Evolutionary conservation across 768 basidiomycete species (phyloP).

Genomic region (Boletus rufocinnamomeus): DNA sequence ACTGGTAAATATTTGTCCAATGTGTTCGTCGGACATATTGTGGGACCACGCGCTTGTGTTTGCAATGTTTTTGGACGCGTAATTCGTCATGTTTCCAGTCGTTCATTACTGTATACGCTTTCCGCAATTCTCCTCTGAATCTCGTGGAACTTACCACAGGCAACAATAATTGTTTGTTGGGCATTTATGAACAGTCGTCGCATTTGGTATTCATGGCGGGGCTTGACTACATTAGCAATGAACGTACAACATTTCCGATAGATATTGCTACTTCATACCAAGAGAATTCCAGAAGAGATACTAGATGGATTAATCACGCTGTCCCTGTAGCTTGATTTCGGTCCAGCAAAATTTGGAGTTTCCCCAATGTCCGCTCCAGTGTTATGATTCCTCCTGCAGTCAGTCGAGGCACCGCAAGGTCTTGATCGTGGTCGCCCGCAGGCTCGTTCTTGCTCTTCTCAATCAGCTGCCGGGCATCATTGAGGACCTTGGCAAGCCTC

Average conservation of each 20-base stretch:
- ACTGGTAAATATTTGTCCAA: constrained; percentile 5
- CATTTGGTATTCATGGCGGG: constrained; percentile 1
- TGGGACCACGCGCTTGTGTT: constrained; percentile 10
- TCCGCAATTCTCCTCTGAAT: constrained; percentile 3
- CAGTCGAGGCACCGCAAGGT: constrained; percentile 69
- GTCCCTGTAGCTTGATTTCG: constrained; percentile 13
- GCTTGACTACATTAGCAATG: constrained; percentile 23
- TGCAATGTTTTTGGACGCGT: constrained; percentile 19
- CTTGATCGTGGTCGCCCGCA: constrained; percentile 33
- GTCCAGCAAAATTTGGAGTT: constrained; percentile 52
- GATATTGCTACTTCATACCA: constrained; percentile 27
- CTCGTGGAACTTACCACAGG: constrained; percentile 5
- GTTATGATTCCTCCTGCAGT: constrained; percentile 79
- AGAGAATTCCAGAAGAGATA: constrained; percentile 18
- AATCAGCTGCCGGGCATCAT: constrained; percentile 62
- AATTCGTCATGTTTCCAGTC: constrained; percentile 19
- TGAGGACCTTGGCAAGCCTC: constrained; percentile 68
- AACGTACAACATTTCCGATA: constrained; percentile 33
- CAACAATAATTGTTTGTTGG: constrained; percentile 15
- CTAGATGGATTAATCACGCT: constrained; percentile 20
- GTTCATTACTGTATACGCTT: constrained; percentile 24
- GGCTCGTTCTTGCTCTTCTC: constrained; percentile 58
- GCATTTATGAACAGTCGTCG: constrained; percentile 5
- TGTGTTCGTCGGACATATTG: constrained; percentile 10
- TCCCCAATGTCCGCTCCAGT: constrained; percentile 71